Conservation (phyloP, 2,329 filamentous ascomycete species). For the Fusarium poae region DNA sequence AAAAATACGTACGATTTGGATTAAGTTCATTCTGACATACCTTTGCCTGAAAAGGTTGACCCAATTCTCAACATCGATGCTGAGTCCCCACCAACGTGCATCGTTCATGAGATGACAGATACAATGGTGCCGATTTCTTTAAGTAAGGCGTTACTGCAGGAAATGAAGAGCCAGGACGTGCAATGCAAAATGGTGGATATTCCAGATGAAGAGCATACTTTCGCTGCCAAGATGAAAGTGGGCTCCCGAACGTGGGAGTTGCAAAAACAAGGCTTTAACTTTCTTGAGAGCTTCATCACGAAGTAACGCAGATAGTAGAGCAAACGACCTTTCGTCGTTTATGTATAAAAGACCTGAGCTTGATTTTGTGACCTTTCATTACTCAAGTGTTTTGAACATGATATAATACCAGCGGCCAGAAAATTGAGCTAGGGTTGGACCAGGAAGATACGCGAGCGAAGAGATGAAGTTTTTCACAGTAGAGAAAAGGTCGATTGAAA, state of each 20-base stretch:
- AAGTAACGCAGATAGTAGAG: neutral
- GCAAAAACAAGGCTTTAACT: neutral
- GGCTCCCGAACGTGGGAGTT: constrained; percentile 1
- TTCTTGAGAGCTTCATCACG: neutral
- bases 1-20: constrained; percentile 5
- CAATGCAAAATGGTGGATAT: constrained; percentile 1
- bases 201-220: constrained; percentile 9
- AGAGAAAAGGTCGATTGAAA: no score
- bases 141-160: neutral
- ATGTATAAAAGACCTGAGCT: no score
- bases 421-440: no score
- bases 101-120: neutral
- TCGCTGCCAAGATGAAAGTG: constrained; percentile 2
- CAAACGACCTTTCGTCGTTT: accelerated
- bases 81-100: neutral
- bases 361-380: no score
- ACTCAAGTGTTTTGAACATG: no score
- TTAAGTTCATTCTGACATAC: constrained; percentile 20
- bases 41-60: constrained; percentile 9
- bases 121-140: constrained; percentile 6
- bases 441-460: no score
- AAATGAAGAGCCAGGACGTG: neutral
- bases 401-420: no score
- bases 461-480: no score
- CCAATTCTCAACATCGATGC: constrained; percentile 3